phyloP scores from a whole-genome alignment of 768 basidiomycete genomes.

The Mycena amicta region DNA sequence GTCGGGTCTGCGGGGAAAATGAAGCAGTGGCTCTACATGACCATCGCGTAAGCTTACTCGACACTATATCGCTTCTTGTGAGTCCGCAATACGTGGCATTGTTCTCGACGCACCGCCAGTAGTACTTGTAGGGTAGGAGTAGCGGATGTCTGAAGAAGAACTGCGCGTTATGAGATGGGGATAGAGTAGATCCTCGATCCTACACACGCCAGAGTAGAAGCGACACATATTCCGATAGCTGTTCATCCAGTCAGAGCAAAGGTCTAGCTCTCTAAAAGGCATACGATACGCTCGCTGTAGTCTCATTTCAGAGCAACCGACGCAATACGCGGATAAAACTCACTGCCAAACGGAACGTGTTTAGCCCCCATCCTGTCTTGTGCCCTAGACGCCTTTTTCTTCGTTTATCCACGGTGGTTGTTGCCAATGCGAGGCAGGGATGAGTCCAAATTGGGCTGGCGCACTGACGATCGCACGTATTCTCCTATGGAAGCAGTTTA shows the following conservation, averaged over 20 bases:
- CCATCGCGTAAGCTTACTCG: too few relatives aligned
- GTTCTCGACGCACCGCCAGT: constrained; percentile 47
- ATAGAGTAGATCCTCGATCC: too few relatives aligned
- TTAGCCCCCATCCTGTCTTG: constrained; percentile 53
- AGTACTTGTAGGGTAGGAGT: constrained; percentile 56
- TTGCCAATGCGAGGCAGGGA: constrained; percentile 63
- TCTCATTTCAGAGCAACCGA: not conserved
- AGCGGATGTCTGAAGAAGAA: constrained; percentile 32
- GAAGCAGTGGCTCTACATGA: too few relatives aligned
- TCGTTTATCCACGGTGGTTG: constrained; percentile 78
- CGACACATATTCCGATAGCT: constrained; percentile 77
- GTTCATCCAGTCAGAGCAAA: not conserved
- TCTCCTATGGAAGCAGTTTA: not conserved
- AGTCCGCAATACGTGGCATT: not conserved
- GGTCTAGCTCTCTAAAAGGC: too few relatives aligned
- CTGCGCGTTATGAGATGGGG: not conserved
- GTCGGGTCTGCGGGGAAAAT: constrained; percentile 37
- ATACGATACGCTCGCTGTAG: constrained; percentile 5
- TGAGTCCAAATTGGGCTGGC: constrained; percentile 47
- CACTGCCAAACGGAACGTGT: constrained; percentile 54
- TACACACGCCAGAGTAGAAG: constrained; percentile 59
- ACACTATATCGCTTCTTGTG: constrained; percentile 31
- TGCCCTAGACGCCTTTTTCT: constrained; percentile 50
- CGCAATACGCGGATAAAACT: constrained; percentile 14
- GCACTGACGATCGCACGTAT: not conserved